Conservation (phyloP, 805 yeast species). For the Starmerella kuoi region DNA sequence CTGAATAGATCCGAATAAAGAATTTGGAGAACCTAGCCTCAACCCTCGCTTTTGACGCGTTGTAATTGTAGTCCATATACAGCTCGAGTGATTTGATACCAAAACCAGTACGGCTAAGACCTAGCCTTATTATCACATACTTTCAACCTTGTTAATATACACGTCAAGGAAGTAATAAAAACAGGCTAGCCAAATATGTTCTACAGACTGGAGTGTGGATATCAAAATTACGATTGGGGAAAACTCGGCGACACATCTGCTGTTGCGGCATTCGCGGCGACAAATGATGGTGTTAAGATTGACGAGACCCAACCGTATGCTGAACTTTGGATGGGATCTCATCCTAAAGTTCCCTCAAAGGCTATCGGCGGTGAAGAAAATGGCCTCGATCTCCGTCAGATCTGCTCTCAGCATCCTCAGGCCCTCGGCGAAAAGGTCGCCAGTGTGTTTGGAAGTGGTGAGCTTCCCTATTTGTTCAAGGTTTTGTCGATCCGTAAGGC, state of each 20-base stretch:
- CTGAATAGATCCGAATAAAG: too few species aligned
- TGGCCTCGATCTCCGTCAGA: constrained; percentile 46
- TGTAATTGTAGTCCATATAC: too few species aligned
- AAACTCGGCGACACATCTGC: constrained; percentile 74
- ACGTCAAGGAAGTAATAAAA: too few species aligned
- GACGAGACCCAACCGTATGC: constrained; percentile 83
- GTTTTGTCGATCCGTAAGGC: constrained; percentile 89
- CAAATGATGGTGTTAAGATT: constrained; percentile 48
- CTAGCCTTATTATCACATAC: not conserved
- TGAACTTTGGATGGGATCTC: constrained; percentile 99
- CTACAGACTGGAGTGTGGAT: constrained; percentile 33
- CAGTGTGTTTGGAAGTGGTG: constrained; percentile 56
- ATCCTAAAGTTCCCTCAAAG: constrained; percentile 75
- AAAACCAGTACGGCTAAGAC: too few species aligned
- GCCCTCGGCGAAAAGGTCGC: constrained; percentile 50
- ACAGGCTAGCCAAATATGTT: too few species aligned
- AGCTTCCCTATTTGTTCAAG: constrained; percentile 85
- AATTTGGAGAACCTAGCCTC: too few species aligned
- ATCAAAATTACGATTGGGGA: constrained; percentile 79
- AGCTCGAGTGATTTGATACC: too few species aligned
- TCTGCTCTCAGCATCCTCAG: constrained; percentile 49
- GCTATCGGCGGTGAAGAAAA: constrained; percentile 37
- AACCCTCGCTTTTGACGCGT: too few species aligned
- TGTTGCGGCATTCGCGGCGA: constrained; percentile 71
- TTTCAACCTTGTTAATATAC: too few species aligned